These are phyloP conservation scores for Paecilomyces sp. DNA, from an alignment of 2,329 filamentous ascomycete genomes.

Conservation along the genomic window DNA sequence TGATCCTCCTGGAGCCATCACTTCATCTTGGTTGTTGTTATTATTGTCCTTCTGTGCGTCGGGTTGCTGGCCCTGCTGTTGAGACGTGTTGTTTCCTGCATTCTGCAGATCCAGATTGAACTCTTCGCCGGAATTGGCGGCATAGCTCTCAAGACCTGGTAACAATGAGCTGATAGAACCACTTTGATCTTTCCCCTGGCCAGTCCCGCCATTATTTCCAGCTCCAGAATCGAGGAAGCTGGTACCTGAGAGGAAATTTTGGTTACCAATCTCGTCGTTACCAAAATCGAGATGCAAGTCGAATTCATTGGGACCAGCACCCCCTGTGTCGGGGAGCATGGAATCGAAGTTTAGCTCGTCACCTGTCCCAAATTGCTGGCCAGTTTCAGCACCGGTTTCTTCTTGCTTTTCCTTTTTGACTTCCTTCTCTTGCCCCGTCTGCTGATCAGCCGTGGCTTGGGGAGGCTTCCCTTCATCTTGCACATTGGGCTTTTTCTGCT, in stretches of 20 bases:
- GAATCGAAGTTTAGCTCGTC: constrained; percentile 37
- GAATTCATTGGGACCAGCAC: constrained; percentile 23
- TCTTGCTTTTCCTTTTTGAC: constrained; percentile 18
- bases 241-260: constrained; percentile 29
- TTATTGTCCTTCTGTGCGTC: constrained; percentile 10
- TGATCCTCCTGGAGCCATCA: constrained; percentile 34
- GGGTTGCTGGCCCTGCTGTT: constrained; percentile 1
- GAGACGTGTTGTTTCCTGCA: constrained; percentile 13
- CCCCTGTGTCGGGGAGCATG: constrained; percentile 27
- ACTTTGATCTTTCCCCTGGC: constrained; percentile 9
- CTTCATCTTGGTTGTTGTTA: constrained; percentile 18
- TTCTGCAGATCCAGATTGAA: constrained; percentile 31
- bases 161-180: constrained; percentile 19
- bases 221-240: constrained; percentile 17
- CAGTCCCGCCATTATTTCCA: constrained; percentile 7
- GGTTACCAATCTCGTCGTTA: constrained; percentile 30
- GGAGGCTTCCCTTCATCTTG: constrained; percentile 2
- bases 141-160: constrained; percentile 23
- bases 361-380: constrained; percentile 17
- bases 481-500: constrained; percentile 7
- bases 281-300: constrained; percentile 34
- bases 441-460: constrained; percentile 9
- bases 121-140: constrained; percentile 25
- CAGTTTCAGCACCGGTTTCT: constrained; percentile 5
- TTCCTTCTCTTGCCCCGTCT: constrained; percentile 7